Conservation (phyloP, 371 early-diverging fungal genomes). For the Mortierella sp. region DNA sequence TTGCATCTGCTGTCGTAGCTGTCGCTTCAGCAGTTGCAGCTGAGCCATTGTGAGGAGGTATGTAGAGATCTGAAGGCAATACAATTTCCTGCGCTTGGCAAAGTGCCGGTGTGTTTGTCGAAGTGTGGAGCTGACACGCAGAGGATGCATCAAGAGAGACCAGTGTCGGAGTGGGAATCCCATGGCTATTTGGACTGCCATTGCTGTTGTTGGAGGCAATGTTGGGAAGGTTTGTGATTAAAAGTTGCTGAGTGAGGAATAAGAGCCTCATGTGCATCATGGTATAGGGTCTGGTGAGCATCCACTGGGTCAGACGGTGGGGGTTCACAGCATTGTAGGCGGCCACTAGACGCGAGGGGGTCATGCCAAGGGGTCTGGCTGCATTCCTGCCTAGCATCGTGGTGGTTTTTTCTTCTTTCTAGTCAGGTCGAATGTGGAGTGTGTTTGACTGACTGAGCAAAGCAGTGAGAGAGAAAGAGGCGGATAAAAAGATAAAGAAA, state of each 20-base stretch:
- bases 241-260: conserved; percentile 15
- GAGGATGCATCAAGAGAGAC: conserved; percentile 5
- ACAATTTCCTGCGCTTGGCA: conserved; percentile 9
- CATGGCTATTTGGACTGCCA: conserved; percentile 1
- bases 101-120: conserved; percentile 2
- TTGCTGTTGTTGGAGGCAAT: neutral
- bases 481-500: neutral
- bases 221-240: conserved; percentile 15
- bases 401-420: neutral
- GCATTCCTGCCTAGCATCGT: conserved; percentile 41
- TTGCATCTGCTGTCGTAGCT: neutral
- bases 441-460: neutral
- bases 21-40: conserved; percentile 1
- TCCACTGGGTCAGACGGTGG: conserved; percentile 28
- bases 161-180: conserved; percentile 13
- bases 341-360: conserved; percentile 29
- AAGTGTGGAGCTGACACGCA: conserved; percentile 15
- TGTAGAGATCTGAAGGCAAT: conserved; percentile 9
- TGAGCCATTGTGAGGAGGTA: conserved; percentile 3
- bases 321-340: conserved; percentile 23
- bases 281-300: conserved; percentile 19
- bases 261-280: conserved; percentile 31
- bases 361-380: conserved; percentile 34
- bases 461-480: neutral
- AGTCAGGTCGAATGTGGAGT: neutral